These are phyloP conservation scores for Serendipita indica DNA, from an alignment of 768 basidiomycete genomes.

Conservation along the genomic window DNA sequence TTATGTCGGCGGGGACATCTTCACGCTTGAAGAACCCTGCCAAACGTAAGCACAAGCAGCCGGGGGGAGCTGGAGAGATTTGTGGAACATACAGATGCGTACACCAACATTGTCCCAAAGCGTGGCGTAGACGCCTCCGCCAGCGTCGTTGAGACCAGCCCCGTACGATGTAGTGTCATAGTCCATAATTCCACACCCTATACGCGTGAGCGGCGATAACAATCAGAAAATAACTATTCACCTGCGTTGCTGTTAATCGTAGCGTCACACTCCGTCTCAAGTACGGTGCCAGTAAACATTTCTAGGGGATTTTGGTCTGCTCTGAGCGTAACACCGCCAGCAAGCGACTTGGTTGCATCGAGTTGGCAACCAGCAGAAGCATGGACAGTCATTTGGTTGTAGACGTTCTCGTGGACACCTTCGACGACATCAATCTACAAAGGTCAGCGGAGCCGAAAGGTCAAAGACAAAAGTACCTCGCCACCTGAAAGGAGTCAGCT, in stretches of 20 bases:
- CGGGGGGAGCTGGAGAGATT: no score
- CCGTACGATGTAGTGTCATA: slow-evolving; percentile 26
- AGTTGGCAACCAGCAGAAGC: slow-evolving; percentile 27
- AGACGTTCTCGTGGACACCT: slow-evolving; percentile 28
- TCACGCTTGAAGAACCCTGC: slow-evolving; percentile 24
- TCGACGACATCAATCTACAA: neutral
- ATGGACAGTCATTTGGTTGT: slow-evolving; percentile 33
- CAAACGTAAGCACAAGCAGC: neutral
- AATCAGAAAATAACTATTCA: neutral
- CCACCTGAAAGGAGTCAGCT: no score
- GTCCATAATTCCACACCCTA: slow-evolving; percentile 27
- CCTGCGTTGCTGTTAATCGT: slow-evolving; percentile 24
- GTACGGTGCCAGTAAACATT: slow-evolving; percentile 20
- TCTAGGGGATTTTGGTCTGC: neutral
- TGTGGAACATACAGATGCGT: slow-evolving; percentile 26
- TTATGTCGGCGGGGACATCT: slow-evolving; percentile 26
- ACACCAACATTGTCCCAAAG: slow-evolving; percentile 28
- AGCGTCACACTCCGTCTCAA: slow-evolving; percentile 24
- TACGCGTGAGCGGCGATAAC: neutral
- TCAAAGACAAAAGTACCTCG: no score
- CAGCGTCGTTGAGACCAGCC: slow-evolving; percentile 27
- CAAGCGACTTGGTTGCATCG: slow-evolving; percentile 18
- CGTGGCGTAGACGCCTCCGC: slow-evolving; percentile 34
- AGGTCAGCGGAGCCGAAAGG: no score
- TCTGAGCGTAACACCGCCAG: neutral